Base-by-base conservation (phyloP, 202 grass and related monocot species). In the Hordeum pubiflorum region DNA sequence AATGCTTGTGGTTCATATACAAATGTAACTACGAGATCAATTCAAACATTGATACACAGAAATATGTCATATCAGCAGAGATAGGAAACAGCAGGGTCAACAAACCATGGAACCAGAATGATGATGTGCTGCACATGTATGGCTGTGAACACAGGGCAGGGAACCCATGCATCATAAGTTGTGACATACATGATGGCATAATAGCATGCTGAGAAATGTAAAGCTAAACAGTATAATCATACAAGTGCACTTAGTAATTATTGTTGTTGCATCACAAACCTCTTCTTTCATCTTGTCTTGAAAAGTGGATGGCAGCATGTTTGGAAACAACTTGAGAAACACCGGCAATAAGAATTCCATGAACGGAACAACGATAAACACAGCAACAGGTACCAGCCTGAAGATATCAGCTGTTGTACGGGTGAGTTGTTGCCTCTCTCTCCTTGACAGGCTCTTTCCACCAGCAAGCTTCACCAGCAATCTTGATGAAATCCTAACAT, bases 201-300 rank as follows among this genome's bases (percentile, higher is more conserved):
- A 74, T 10, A 65, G 0, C 48, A 78, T 32, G 44, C 37, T 48
- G 38, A 74, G 2, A 74, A 22, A 67, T 60, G 2, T 21, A 77
- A 61, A 54, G 4, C 27, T 55, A 33, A 87, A 66, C 29, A 73
- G 46, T 90, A 37, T 72, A 77, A 70, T 43, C n/a, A 50, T 38
- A 75, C 21, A 48, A 75, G 37, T 2, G 12, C 24, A 71, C 31
- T 9, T 38, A 69, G 62, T 44, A 75, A 83, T 20, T 73, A n/a
- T 58, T 26, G 43, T 48, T 13, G 18, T 69, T 60, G 31, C 32
- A 69, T 41, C 38, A 39, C 54, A 61, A 88, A 95, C 96, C 96
- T 98, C 82, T 84, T 93, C 85, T 89, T 95, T 95, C 96, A 98
- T 95, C 91, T 93, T 98, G 59, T 94, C 96, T 77, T 98, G 90